Percentiles rank a stretch among this genome's conserved stretches.
These are phyloP conservation scores for Saccharomycopsis malanga DNA, from an alignment of 805 yeast species.

Conservation along the genomic window DNA sequence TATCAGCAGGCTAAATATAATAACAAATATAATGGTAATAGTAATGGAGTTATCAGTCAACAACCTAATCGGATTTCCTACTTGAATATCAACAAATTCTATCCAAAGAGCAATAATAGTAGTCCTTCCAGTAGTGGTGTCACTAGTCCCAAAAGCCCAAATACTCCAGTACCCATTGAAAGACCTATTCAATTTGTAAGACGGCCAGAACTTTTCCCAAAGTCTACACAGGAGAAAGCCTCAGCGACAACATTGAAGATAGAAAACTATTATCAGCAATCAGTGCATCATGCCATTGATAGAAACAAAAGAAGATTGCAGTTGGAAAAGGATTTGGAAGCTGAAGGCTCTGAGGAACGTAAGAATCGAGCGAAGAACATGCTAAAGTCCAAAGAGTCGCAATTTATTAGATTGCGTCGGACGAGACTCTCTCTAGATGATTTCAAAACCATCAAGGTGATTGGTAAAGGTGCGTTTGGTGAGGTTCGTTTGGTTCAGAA, in stretches of 20 bases:
- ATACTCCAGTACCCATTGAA: background rate
- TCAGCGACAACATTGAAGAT: constrained; percentile 74
- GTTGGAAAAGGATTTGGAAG: constrained; percentile 59
- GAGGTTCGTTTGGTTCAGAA: constrained; percentile 94
- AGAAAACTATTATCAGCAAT: constrained; percentile 79
- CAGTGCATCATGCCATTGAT: constrained; percentile 89
- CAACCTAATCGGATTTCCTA: constrained; percentile 24
- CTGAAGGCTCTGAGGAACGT: constrained; percentile 78
- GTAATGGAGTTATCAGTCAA: constrained; percentile 18
- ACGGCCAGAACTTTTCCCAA: constrained; percentile 73
- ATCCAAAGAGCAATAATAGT: constrained; percentile 13
- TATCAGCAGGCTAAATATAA: constrained; percentile 24
- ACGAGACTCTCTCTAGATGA: constrained; percentile 79
- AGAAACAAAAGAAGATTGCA: constrained; percentile 88
- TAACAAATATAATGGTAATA: constrained; percentile 12
- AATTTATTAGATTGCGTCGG: constrained; percentile 75
- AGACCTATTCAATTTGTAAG: constrained; percentile 65
- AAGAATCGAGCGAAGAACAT: constrained; percentile 73
- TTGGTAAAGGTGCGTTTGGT: constrained; percentile 97
- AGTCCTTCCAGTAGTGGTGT: constrained; percentile 12
- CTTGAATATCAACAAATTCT: constrained; percentile 18
- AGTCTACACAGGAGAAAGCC: constrained; percentile 72
- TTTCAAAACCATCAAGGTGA: constrained; percentile 80
- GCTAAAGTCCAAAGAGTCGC: constrained; percentile 84
- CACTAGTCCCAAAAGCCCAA: background rate